These are phyloP conservation scores for Aspergillus novoparasiticus DNA, from an alignment of 2,329 filamentous ascomycete species.

Conservation along the genomic window DNA sequence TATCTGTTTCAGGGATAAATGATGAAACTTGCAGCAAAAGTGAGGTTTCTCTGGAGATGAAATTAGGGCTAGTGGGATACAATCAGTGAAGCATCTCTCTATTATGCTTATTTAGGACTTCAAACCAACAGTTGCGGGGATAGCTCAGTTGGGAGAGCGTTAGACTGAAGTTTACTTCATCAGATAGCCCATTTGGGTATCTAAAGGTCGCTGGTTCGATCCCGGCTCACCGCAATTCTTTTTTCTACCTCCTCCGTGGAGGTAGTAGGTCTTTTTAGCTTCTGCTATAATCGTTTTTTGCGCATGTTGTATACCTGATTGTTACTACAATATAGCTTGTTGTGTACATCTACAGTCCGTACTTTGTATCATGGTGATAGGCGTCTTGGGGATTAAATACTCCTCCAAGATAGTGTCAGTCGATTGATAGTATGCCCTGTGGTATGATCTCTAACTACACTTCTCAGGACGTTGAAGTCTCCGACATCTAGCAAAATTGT, in stretches of 20 bases:
- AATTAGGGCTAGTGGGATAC: too few relatives aligned
- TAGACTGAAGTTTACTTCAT: slow-evolving; percentile 4
- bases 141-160: slow-evolving; percentile 4
- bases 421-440: background rate
- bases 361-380: background rate
- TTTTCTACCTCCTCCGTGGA: background rate
- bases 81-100: accelerated
- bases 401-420: background rate
- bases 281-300: too few relatives aligned
- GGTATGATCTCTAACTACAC: slow-evolving; percentile 1
- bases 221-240: background rate
- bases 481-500: background rate
- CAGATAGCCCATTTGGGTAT: background rate
- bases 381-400: background rate
- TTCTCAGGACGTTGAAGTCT: background rate
- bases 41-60: background rate
- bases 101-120: accelerated
- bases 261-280: too few relatives aligned
- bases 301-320: too few relatives aligned
- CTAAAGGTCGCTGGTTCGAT: background rate
- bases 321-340: too few relatives aligned
- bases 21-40: too few relatives aligned
- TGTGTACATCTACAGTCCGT: background rate
- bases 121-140: background rate
- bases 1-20: background rate